Base-by-base conservation (phyloP, 108 stramenopile genomes). In the Mayamaea pseudoterrestris region DNA sequence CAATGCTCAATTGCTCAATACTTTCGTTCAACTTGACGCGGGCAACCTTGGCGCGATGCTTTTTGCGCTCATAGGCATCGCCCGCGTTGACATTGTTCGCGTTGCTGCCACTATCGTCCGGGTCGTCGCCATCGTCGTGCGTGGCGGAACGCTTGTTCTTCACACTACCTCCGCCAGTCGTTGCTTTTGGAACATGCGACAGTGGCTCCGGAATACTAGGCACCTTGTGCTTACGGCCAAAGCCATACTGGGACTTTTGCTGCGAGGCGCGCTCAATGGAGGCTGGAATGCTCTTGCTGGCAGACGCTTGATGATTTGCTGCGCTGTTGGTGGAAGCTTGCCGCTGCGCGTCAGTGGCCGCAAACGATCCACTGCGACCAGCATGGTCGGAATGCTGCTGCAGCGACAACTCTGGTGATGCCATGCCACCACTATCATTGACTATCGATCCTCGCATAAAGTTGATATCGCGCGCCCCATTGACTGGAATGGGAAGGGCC, bases 1-100 rank as follows among this genome's bases (percentile, higher is more conserved):
- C 72, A 30, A 83, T 54, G 1, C 69, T 60, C 22, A 84, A 63
- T 17, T 66, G 57, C 57, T 90, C 88, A 43, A 90, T 84, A 7
- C 80, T 51, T 53, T 90, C 75, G 42, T 90, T 90, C 30, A 85
- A 52, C 55, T 77, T 75, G 29, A 83, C 50, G 7, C 88, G 68
- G 1, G 83, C 88, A 69, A 83, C 73, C 50, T 90, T 90, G 40
- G 88, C 88, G 21, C 80, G 60, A 56, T 83, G 78, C 50, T 90
- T 90, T 60, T 90, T 90, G 3, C 88, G 54, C 54, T 90, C 83
- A 41, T 90, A 90, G 0, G 81, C 78, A 12, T 62, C 53, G 7
- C 50, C 71, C 11, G 59, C 29, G 24, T 61, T 61, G 13, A 14
- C 17, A 27, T 49, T n/a, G n/a, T n/a, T n/a, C n/a, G n/a, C n/a